A percentile compares a stretch with the other conserved stretches of the same genome.
These are phyloP conservation scores for Leccinum rimulosum DNA, from an alignment of 768 basidiomycete genomes.

Conservation along the genomic window DNA sequence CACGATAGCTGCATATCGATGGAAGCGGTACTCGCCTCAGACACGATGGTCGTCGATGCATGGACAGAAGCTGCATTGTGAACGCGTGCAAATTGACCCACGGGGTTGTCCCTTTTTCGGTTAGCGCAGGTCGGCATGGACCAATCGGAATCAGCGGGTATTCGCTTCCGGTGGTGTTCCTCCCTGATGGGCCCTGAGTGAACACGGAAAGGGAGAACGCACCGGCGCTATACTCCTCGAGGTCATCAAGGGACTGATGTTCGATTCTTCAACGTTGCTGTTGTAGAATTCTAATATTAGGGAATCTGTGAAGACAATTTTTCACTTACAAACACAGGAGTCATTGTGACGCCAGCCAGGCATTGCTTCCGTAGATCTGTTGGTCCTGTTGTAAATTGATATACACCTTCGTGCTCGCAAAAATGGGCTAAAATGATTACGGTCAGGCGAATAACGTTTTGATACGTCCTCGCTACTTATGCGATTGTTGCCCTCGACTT, in stretches of 20 bases:
- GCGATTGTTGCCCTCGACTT: background rate
- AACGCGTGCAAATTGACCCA: conserved; percentile 1
- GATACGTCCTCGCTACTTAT: background rate
- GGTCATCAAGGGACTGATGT: conserved; percentile 9
- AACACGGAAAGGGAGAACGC: conserved; percentile 1
- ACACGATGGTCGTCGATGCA: conserved; percentile 21
- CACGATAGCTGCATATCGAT: conserved; percentile 3
- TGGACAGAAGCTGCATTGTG: conserved; percentile 4
- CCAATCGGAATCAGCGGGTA: background rate
- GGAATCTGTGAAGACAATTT: background rate
- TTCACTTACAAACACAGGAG: background rate
- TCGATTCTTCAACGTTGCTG: background rate
- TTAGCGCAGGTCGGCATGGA: background rate
- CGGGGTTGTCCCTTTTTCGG: background rate
- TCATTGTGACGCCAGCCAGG: background rate
- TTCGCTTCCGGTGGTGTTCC: conserved; percentile 2
- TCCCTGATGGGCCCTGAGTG: background rate
- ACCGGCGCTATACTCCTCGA: background rate
- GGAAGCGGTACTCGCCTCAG: background rate
- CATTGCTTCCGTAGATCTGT: background rate
- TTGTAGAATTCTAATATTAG: background rate
- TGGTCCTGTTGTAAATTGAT: background rate
- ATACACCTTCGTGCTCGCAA: background rate
- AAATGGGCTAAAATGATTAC: background rate
- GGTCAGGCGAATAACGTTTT: background rate